A percentile compares a stretch with the other conserved stretches of the same genome.
Conservation (phyloP, 1,284 basidiomycete species). For the Cryptococcus wingfieldii region DNA sequence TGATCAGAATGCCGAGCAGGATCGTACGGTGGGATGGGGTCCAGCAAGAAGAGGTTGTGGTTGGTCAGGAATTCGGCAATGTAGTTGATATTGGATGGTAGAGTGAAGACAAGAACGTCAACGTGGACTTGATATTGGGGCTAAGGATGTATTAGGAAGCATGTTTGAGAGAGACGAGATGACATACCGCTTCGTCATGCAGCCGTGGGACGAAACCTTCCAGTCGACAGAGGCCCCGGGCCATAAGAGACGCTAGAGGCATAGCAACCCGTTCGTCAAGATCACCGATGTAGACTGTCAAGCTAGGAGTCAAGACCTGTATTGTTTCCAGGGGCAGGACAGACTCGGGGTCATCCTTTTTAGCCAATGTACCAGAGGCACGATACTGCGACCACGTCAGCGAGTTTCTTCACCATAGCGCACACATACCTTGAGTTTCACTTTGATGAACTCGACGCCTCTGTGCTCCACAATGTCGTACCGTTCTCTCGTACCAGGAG, state of each 20-base stretch:
- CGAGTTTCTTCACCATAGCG: background rate
- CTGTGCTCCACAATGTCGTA: slow-evolving; percentile 31
- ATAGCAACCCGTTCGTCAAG: slow-evolving; percentile 77
- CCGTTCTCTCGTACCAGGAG: slow-evolving; percentile 22
- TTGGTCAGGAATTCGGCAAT: slow-evolving; percentile 71
- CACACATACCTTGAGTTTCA: slow-evolving; percentile 58
- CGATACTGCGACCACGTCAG: slow-evolving; percentile 20
- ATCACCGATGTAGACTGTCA: slow-evolving; percentile 68
- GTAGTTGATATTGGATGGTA: slow-evolving; percentile 79
- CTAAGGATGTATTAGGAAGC: slow-evolving; percentile 3
- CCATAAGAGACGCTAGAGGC: slow-evolving; percentile 71
- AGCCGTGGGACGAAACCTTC: slow-evolving; percentile 59
- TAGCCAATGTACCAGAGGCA: slow-evolving; percentile 51
- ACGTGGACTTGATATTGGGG: slow-evolving; percentile 54
- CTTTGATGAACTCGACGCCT: slow-evolving; percentile 66
- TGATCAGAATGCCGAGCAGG: slow-evolving; percentile 58
- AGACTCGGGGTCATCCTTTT: slow-evolving; percentile 54
- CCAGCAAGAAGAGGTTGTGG: slow-evolving; percentile 68
- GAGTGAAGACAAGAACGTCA: slow-evolving; percentile 83
- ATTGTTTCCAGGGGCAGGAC: slow-evolving; percentile 64
- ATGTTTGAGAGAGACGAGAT: background rate
- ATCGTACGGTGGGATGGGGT: slow-evolving; percentile 60
- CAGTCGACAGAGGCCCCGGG: slow-evolving; percentile 73
- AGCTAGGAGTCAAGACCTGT: slow-evolving; percentile 60
- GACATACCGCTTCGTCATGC: slow-evolving; percentile 45